These are phyloP conservation scores for Mycena vitilis DNA, from an alignment of 768 basidiomycete genomes.

Conservation along the genomic window DNA sequence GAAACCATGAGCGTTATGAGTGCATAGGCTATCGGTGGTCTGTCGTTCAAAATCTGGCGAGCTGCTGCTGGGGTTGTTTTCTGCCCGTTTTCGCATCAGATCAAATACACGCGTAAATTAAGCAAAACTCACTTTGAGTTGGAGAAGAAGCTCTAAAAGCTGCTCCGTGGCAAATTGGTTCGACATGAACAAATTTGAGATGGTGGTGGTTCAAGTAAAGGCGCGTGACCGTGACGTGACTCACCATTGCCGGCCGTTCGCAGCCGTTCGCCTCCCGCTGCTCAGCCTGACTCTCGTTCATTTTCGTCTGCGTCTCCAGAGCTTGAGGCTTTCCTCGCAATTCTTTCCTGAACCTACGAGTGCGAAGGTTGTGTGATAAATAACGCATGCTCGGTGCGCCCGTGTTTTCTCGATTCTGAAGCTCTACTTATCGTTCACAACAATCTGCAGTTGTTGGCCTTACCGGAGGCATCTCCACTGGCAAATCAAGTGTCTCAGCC, in stretches of 20 bases:
- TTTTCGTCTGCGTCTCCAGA: no score
- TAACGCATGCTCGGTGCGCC: conserved; percentile 32
- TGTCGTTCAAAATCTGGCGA: conserved; percentile 72
- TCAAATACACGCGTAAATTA: not conserved
- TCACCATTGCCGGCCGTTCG: no score
- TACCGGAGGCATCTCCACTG: conserved; percentile 96
- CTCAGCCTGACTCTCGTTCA: no score
- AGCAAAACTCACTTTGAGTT: conserved; percentile 64
- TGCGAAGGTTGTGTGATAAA: no score
- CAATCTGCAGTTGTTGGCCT: conserved; percentile 82
- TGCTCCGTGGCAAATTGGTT: conserved; percentile 70
- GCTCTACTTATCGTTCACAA: not conserved
- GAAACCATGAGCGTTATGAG: conserved; percentile 83
- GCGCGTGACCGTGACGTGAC: no score
- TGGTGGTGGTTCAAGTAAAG: no score
- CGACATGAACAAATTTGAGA: conserved; percentile 52
- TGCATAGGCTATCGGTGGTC: conserved; percentile 83
- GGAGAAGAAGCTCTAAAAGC: conserved; percentile 77
- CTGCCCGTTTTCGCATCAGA: conserved; percentile 46
- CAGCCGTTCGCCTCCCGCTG: no score
- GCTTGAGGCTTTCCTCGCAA: no score
- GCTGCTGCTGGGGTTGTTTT: conserved; percentile 82
- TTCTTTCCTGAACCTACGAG: no score
- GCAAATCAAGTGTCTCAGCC: conserved; percentile 92
- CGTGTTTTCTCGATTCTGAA: not conserved